Evolutionary conservation across 306 rosid species (phyloP), one percentile per base, ranked within the genome.

Genomic region (Begonia fuchsioides): DNA sequence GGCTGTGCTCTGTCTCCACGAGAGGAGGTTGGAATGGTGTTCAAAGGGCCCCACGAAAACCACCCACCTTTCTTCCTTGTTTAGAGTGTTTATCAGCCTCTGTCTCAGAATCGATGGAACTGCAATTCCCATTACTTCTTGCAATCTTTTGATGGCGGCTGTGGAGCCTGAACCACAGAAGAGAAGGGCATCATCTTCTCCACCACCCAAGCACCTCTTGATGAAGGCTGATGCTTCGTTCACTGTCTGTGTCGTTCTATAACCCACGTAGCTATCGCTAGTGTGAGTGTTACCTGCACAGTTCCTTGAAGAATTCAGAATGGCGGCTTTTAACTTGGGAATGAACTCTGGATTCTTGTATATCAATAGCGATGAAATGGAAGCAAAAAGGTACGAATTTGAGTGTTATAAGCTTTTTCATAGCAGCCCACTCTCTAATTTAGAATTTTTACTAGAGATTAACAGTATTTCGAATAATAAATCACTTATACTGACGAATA

Each of bases 161-260:
- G 94, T 87, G 2, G 88, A 53, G 61, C 96, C 96, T 0, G 86
- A 73, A 5, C 96, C 96, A 52, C 93, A 83, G n/a, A 80, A 66
- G 0, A 87, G 48, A 19, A 83, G 53, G 32, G 73, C 88, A 32
- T 80, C 86, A 0, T 76, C 75, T 47, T 72, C 45, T 19, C 78
- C 63, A 17, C 86, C 79, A 14, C 93, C 93, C 54, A 87, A 76
- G 61, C 93, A 73, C 52, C 55, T 74, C 55, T 83, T 87, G 13
- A 83, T 66, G 68, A 78, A 87, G 15, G 53, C 40, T 0, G 32
- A 38, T 15, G 96, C 86, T 61, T 76, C 83, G 0, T 72, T 64
- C 17, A 76, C 53, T 72, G 74, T 64, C 50, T 78, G 73, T 63
- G 94, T 78, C n/a, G 87, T 87, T 13, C 55, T 52, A n/a, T 64